phyloP scores from a whole-genome alignment of 140 eudicot species.

The Cichorium intybus region DNA sequence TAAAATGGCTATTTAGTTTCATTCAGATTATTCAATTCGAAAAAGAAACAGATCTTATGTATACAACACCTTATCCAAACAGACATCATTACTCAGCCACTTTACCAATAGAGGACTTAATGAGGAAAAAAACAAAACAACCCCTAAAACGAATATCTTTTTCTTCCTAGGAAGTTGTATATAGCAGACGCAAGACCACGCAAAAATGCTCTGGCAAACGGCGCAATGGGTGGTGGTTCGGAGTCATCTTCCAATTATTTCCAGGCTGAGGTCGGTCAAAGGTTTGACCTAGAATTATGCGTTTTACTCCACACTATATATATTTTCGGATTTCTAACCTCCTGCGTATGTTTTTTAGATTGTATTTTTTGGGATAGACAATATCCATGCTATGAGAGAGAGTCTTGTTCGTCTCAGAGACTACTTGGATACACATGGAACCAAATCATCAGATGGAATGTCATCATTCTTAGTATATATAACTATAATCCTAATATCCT shows the following conservation, averaged over 20 bases:
- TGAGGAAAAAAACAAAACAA: no score
- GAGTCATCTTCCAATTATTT: slow-evolving; percentile 94
- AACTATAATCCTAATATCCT: no score
- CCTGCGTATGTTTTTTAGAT: slow-evolving; percentile 62
- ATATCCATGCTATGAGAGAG: slow-evolving; percentile 97
- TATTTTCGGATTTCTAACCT: background rate
- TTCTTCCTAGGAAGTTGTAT: slow-evolving; percentile 71
- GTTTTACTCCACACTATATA: background rate
- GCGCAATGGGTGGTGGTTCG: slow-evolving; percentile 99
- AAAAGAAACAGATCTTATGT: no score
- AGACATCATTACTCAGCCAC: no score
- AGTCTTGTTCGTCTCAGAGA: slow-evolving; percentile 95
- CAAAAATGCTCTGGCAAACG: slow-evolving; percentile 96
- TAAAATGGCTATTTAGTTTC: no score
- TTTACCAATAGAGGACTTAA: no score
- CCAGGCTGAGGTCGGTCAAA: slow-evolving; percentile 76
- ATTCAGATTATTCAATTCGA: no score
- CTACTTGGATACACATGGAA: slow-evolving; percentile 94
- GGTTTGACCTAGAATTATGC: slow-evolving; percentile 12
- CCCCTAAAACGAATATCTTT: background rate
- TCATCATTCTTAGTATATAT: slow-evolving; percentile 81
- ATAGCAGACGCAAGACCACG: slow-evolving; percentile 99
- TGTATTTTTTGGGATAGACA: slow-evolving; percentile 96
- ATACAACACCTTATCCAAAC: background rate
- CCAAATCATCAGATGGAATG: slow-evolving; percentile 90